phyloP scores from a whole-genome alignment of 2,329 filamentous ascomycete genomes.

The Exophiala lecanii-corni region DNA sequence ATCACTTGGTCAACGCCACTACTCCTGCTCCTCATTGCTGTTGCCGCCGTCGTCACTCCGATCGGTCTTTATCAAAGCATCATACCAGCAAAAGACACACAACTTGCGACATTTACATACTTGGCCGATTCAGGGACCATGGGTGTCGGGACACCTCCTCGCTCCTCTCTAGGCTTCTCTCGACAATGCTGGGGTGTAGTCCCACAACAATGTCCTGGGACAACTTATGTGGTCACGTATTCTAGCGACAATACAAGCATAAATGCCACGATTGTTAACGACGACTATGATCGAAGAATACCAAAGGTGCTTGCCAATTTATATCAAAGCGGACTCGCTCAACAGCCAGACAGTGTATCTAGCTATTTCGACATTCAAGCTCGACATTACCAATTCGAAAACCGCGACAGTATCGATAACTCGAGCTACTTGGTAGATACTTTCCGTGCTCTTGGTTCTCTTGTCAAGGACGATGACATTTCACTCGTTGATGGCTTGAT shows the following conservation, averaged over 20 bases:
- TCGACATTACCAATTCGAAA: conserved; percentile 26
- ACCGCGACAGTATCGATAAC: not conserved
- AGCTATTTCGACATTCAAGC: conserved; percentile 43
- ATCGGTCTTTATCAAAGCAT: conserved; percentile 42
- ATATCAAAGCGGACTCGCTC: conserved; percentile 35
- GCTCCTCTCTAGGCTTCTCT: conserved; percentile 30
- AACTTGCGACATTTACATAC: conserved; percentile 34
- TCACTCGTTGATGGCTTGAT: conserved; percentile 33
- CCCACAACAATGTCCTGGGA: conserved; percentile 26
- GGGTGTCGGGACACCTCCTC: conserved; percentile 36
- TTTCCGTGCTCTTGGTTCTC: conserved; percentile 29
- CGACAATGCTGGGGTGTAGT: conserved; percentile 29
- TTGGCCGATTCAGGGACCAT: conserved; percentile 35
- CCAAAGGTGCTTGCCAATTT: conserved; percentile 33
- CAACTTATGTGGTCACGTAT: conserved; percentile 24
- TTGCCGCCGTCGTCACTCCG: conserved; percentile 44
- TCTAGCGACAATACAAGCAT: too few relatives aligned
- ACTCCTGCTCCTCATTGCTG: conserved; percentile 32
- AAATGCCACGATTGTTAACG: conserved; percentile 14
- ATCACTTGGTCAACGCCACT: not conserved
- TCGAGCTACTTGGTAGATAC: conserved; percentile 28
- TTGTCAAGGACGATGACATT: conserved; percentile 33
- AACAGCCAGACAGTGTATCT: conserved; percentile 32
- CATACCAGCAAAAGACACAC: conserved; percentile 19
- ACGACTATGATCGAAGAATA: conserved; percentile 31